Evolutionary conservation across 768 basidiomycete species (phyloP), one percentile per base, ranked within the genome.

Genomic region (Termitomyces sp.): DNA sequence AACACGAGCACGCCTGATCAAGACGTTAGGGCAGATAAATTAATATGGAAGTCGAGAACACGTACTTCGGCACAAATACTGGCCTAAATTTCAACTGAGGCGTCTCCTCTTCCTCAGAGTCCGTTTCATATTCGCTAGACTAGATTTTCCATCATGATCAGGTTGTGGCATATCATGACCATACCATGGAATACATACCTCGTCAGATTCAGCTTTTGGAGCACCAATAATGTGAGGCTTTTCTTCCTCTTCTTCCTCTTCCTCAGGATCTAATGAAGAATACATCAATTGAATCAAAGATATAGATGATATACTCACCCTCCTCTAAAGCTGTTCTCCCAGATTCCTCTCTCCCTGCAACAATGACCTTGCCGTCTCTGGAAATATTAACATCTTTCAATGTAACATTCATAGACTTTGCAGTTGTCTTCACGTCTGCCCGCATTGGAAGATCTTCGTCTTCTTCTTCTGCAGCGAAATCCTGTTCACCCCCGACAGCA

Each of bases 51-150:
- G 30, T 20, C 11, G 20, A 18, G 24, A 31, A 33, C 37, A 73
- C 88, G 59, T 69, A 95, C 95, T 98, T 98, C 56, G 91, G 91
- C 18, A 98, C 84, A 71, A 98, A 99, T 0, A 96, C 90, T 2
- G 97, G 97, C 62, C 95, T 80, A 72, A 96, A 94, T 62, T 87
- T 84, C 6, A 85, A 75, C 70, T 90, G 88, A 4, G 86, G 83
- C 46, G 83, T 78, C 69, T 88, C 86, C 58, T 91, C 91, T 67
- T 93, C 83, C 67, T 93, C 83, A 0, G 87, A 89, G 53, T 86
- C 86, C n/a, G 80, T 82, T 67, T 91, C 91, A 65, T 91, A 85
- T 75, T 95, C 93, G 72, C 91, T 93, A 39, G 91, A 91, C 89
- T 93, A 60, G 57, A 24, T 48, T 59, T 48, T 30, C 57, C 20